These are phyloP conservation scores for Tylopilus felleus DNA, from an alignment of 768 basidiomycete species.

Conservation along the genomic window DNA sequence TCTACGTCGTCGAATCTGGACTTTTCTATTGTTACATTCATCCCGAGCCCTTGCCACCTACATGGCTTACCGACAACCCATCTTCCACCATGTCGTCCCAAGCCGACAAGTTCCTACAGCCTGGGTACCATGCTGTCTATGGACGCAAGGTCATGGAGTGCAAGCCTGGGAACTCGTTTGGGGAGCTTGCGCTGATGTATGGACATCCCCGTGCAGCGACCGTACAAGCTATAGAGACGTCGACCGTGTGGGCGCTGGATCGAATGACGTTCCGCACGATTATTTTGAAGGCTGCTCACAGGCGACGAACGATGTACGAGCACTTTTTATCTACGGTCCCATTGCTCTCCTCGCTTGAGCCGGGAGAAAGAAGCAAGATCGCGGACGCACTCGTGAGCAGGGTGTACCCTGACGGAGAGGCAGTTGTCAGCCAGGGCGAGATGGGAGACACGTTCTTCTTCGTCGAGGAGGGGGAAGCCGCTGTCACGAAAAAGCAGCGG, in stretches of 20 bases:
- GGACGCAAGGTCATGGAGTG: slow-evolving; percentile 85
- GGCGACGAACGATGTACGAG: slow-evolving; percentile 94
- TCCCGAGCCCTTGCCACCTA: slow-evolving; percentile 59
- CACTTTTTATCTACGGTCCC: slow-evolving; percentile 90
- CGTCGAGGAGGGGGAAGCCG: slow-evolving; percentile 89
- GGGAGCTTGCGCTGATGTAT: slow-evolving; percentile 98
- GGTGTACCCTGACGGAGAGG: slow-evolving; percentile 78
- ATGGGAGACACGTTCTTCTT: slow-evolving; percentile 98
- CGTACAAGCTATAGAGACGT: slow-evolving; percentile 78
- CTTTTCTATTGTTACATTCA: slow-evolving; percentile 79
- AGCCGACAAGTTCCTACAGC: slow-evolving; percentile 56
- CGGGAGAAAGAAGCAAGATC: slow-evolving; percentile 92
- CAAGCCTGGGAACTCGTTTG: slow-evolving; percentile 83
- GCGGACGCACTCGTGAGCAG: slow-evolving; percentile 90
- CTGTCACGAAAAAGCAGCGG: slow-evolving; percentile 73
- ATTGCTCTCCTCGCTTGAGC: slow-evolving; percentile 79
- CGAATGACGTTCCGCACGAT: slow-evolving; percentile 98
- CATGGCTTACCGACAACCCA: slow-evolving; percentile 48
- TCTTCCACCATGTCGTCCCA: slow-evolving; percentile 36
- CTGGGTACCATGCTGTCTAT: slow-evolving; percentile 64
- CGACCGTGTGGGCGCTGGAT: slow-evolving; percentile 92
- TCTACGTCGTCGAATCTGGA: slow-evolving; percentile 95
- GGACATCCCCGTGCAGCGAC: slow-evolving; percentile 95
- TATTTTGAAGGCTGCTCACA: slow-evolving; percentile 88
- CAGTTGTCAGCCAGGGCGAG: slow-evolving; percentile 90